Evolutionary conservation across 202 grass and related monocot species (phyloP), one percentile per base, ranked within the genome.

Genomic region (Dendrocalamus latiflorus): DNA sequence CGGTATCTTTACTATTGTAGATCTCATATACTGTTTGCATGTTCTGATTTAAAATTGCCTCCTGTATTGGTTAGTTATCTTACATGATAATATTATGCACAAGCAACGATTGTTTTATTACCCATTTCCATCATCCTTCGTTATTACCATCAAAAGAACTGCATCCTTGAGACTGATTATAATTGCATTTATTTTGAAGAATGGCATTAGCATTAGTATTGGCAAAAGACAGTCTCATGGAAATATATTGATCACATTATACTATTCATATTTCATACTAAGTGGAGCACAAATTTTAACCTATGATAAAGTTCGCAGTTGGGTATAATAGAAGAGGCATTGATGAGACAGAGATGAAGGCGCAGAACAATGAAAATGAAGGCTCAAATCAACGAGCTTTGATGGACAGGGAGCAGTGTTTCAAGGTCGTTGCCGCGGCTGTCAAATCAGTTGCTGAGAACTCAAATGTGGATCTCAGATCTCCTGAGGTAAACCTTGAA

Each of bases 301-400:
- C 30, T 68, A 70, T 81, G 56, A 74, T 89, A 56, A 86, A 98
- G 91, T 98, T 98, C 60, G 96, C 96, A 81, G 96, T 95, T 72
- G 93, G 89, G n/a, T 95, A 93, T 86, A 95, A 92, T 81, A 90
- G 93, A 88, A 95, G 96, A 90, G 96, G 96, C 65, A 83, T 88
- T 50, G 89, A 92, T 37, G 93, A 93, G 65, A 91, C 45, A n/a
- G n/a, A n/a, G n/a, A n/a, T n/a, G n/a, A n/a, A n/a, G n/a, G n/a
- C n/a, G n/a, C n/a, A n/a, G n/a, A 17, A 94, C 75, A 78, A 70
- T 26, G 79, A 17, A 28, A 69, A 53, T 26, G 76, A 75, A 72
- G 79, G 59, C 72, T 81, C 79, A 20, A 81, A 41, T 50, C 76
- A 90, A 81, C 89, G 80, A 65, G 57, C 70, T 79, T 87, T 93